Percentiles rank a stretch among this genome's conserved stretches.
These are phyloP conservation scores for Carex parvula DNA, from an alignment of 176 grass and related monocot species.

Conservation along the genomic window DNA sequence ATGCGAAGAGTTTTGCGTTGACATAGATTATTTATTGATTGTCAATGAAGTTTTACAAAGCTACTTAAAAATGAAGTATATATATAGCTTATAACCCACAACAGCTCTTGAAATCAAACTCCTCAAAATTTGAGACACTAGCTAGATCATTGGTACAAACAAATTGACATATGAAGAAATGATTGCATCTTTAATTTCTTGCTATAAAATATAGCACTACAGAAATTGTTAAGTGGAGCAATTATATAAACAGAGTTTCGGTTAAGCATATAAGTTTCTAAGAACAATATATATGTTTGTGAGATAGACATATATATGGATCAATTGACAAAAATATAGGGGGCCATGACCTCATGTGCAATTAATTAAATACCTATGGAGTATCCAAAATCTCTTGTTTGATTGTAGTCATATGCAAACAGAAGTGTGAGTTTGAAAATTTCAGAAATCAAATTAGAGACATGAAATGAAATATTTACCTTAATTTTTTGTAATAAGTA, in stretches of 20 bases:
- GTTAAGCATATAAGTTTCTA: background rate
- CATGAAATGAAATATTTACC: background rate
- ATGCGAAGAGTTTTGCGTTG: background rate
- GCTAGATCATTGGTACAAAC: too few species aligned
- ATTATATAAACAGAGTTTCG: background rate
- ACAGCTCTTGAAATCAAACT: too few species aligned
- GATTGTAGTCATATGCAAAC: background rate
- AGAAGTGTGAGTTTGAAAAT: background rate
- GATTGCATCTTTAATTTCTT: too few species aligned
- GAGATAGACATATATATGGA: background rate
- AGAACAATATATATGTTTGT: background rate
- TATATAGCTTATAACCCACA: too few species aligned
- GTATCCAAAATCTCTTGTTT: background rate
- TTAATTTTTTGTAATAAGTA: background rate
- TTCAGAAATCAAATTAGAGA: too few species aligned
- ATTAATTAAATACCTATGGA: background rate
- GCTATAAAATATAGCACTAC: too few species aligned
- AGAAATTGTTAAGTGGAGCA: background rate
- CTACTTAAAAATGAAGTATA: too few species aligned
- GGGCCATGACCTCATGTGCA: background rate
- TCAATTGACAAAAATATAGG: background rate
- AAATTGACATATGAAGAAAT: too few species aligned
- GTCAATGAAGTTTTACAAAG: too few species aligned
- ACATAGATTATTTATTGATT: too few species aligned
- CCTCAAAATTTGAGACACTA: too few species aligned